Percentiles rank a stretch among this genome's conserved stretches.
Evolutionary conservation across 495 filamentous ascomycete species (phyloP).

Genomic region (Aspergillus bertholletiae): DNA sequence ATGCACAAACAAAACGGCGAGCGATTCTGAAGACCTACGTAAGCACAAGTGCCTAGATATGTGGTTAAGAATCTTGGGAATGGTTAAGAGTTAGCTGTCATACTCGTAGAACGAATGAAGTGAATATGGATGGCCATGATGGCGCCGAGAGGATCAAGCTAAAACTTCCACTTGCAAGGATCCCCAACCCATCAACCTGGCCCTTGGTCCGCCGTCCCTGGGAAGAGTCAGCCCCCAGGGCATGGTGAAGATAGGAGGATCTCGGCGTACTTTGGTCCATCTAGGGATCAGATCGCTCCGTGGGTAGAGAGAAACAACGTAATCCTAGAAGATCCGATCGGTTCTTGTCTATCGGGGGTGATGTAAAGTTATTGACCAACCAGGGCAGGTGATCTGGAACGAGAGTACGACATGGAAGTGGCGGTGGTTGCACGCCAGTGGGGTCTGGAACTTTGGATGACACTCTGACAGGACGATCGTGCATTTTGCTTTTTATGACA

Average conservation of each 20-base stretch:
- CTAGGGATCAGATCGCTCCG: neutral
- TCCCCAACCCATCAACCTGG: constrained; percentile 14
- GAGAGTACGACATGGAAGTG: neutral
- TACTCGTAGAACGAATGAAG: neutral
- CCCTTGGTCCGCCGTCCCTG: constrained; percentile 3
- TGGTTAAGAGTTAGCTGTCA: neutral
- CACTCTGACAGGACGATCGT: constrained; percentile 17
- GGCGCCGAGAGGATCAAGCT: neutral
- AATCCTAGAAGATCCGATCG: constrained; percentile 15
- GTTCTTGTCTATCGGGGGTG: constrained; percentile 6
- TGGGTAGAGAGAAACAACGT: neutral
- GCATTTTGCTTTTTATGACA: constrained; percentile 15
- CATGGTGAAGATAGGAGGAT: neutral
- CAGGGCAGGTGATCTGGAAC: constrained; percentile 3
- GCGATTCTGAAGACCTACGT: neutral
- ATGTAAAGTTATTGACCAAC: constrained; percentile 14
- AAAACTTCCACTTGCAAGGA: constrained; percentile 5
- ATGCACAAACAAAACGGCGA: neutral
- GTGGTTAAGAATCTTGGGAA: neutral
- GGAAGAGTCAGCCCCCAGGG: constrained; percentile 2
- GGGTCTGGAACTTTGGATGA: constrained; percentile 13
- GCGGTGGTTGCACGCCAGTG: neutral
- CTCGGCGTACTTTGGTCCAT: constrained; percentile 2
- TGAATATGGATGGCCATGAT: neutral
- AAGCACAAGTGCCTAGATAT: neutral